These are phyloP conservation scores for Cystobasidium sp. DNA, from an alignment of 1,284 basidiomycete species.

Conservation along the genomic window DNA sequence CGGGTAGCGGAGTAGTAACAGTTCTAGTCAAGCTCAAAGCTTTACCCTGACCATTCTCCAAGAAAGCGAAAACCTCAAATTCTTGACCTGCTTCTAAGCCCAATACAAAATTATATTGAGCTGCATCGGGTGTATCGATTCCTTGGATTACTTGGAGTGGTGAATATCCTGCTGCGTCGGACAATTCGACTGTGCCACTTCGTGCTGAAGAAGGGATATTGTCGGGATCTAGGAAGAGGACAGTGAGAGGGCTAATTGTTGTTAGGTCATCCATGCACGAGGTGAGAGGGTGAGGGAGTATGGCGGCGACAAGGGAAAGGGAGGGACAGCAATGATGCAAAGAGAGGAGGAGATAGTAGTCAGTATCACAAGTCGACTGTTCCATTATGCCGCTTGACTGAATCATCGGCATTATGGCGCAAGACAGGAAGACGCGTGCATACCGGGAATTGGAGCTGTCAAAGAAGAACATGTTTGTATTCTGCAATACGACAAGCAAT, in stretches of 20 bases:
- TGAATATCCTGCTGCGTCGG: slow-evolving; percentile 38
- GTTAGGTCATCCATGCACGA: too few species aligned
- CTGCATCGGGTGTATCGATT: slow-evolving; percentile 48
- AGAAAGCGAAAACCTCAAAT: slow-evolving; percentile 50
- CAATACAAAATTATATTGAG: slow-evolving; percentile 43
- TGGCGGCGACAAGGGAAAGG: background rate
- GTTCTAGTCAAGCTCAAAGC: slow-evolving; percentile 47
- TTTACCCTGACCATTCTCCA: slow-evolving; percentile 50
- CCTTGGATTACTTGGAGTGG: slow-evolving; percentile 47
- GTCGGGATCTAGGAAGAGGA: slow-evolving; percentile 47
- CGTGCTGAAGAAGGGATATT: slow-evolving; percentile 37
- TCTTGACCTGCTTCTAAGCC: slow-evolving; percentile 43
- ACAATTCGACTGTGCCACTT: slow-evolving; percentile 37
- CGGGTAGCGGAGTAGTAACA: slow-evolving; percentile 46
- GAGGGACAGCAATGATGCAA: background rate
- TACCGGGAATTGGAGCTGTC: slow-evolving; percentile 32
- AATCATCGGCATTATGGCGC: background rate
- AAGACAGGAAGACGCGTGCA: background rate
- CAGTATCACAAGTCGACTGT: too few species aligned
- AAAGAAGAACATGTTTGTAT: slow-evolving; percentile 42
- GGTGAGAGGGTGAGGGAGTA: background rate
- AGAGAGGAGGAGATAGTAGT: too few species aligned
- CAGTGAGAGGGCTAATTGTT: slow-evolving; percentile 44
- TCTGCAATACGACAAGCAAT: slow-evolving; percentile 4
- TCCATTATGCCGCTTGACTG: too few species aligned